Percentiles rank a stretch among this genome's conserved stretches.
These are phyloP conservation scores for Gossypium gossypioides DNA, from an alignment of 441 rosid species.

Conservation along the genomic window DNA sequence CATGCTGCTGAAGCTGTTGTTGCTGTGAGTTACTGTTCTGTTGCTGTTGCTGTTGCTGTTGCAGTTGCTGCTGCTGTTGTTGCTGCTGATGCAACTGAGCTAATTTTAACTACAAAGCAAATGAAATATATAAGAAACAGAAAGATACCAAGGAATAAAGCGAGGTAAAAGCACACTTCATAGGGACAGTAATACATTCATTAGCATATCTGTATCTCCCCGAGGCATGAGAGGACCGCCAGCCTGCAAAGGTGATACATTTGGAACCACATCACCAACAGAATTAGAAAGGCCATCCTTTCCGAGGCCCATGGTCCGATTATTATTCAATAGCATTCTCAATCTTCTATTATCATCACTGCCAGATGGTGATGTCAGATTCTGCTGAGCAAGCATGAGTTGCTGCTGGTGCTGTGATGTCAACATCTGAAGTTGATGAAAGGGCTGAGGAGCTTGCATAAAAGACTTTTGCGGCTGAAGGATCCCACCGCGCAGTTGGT, in stretches of 20 bases:
- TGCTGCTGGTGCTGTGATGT: slow-evolving; percentile 80
- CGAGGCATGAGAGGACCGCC: slow-evolving; percentile 21
- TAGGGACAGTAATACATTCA: slow-evolving; percentile 25
- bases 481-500: slow-evolving; percentile 56
- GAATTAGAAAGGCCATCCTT: slow-evolving; percentile 19
- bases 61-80: slow-evolving; percentile 33
- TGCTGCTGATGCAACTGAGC: slow-evolving; percentile 30
- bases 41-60: slow-evolving; percentile 28
- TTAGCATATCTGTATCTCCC: slow-evolving; percentile 25
- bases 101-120: slow-evolving; percentile 40
- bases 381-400: slow-evolving; percentile 73
- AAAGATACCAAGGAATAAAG: neutral
- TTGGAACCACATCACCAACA: slow-evolving; percentile 26
- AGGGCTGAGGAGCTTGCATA: slow-evolving; percentile 71
- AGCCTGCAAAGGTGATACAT: slow-evolving; percentile 24
- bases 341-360: slow-evolving; percentile 64
- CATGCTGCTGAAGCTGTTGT: slow-evolving; percentile 42
- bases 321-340: slow-evolving; percentile 55
- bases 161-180: neutral
- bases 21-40: slow-evolving; percentile 31
- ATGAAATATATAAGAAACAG: slow-evolving; percentile 1
- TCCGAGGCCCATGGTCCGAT: slow-evolving; percentile 25
- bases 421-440: slow-evolving; percentile 68
- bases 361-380: slow-evolving; percentile 51
- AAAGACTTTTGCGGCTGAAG: slow-evolving; percentile 64